Base-by-base conservation (phyloP, 129 eudicot species). In the Oenanthe sinensis region DNA sequence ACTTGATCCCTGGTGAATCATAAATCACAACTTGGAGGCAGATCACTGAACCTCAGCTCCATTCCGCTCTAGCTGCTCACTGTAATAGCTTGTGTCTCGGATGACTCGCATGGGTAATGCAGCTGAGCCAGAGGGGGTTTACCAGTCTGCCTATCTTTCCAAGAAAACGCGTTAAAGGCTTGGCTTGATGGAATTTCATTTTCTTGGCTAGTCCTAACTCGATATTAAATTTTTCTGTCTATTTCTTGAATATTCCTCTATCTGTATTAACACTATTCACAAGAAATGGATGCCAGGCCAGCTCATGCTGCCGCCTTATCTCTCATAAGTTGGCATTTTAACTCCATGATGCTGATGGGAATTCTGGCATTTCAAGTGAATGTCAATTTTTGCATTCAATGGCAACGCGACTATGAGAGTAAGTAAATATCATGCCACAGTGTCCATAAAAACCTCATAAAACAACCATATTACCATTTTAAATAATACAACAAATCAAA, bases 261-360 rank as follows among this genome's bases (percentile, higher is more conserved):
- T 28, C 8, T 33, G 19, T 19, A 49, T 17, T 5, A 14, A 49
- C 22, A 49, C 55, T 68, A 16, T 10, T 36, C 43, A 14, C 74
- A 37, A 16, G 22, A 28, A 17, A 69, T 69, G 44, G 74, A 69
- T 69, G 74, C 75, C 46, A 71, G 75, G 5, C 75, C 49, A 71
- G 75, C 28, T 10, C 55, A 58, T 1, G 67, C 50, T 10, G 49
- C 76, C 30, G 45, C 47, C 36, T 22, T 22, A 43, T 47, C 76
- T 72, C 17, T 72, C 54, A 8, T 36, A n/a, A 37, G 16, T 7
- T 20, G 36, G 52, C 76, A 72, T 10, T 22, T 72, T 12, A 17
- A 71, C 24, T 39, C 44, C 24, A 6, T 71, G 75, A 70, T 70
- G 75, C 48, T 6, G 75, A 71, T 24, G 19, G 75, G 1, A 71